Percentiles rank a stretch among this genome's conserved stretches.
These are phyloP conservation scores for Byssochlamys sp. DNA, from an alignment of 2,329 filamentous ascomycete genomes.

Conservation along the genomic window DNA sequence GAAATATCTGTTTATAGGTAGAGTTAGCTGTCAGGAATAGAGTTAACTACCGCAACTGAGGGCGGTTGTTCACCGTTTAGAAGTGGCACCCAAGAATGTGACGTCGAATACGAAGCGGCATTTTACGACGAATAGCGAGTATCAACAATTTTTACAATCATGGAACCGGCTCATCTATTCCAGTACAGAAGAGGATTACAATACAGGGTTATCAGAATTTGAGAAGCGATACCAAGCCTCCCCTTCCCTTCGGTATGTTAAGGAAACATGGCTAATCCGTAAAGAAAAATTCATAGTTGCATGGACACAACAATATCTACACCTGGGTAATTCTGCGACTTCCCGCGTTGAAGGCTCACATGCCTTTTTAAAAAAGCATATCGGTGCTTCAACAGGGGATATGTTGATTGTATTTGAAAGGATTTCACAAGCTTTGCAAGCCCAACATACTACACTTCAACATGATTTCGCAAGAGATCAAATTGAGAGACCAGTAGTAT, in stretches of 20 bases:
- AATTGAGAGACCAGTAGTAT: not conserved
- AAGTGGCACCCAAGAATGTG: no score
- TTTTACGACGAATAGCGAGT: not conserved
- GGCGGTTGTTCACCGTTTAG: no score
- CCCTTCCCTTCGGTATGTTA: conserved; percentile 2
- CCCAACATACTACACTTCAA: not conserved
- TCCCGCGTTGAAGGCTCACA: conserved; percentile 4
- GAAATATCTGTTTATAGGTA: no score
- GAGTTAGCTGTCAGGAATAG: no score
- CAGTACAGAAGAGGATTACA: not conserved
- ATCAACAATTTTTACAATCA: conserved; percentile 1
- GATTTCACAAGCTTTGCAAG: conserved; percentile 2
- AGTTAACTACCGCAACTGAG: no score
- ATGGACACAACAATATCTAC: conserved; percentile 2
- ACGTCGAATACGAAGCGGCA: no score
- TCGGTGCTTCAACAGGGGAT: conserved; percentile 1
- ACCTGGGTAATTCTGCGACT: conserved; percentile 3
- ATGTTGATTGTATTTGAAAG: conserved; percentile 1
- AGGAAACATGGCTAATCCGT: conserved; percentile 5
- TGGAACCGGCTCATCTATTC: conserved; percentile 4
- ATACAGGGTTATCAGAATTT: not conserved
- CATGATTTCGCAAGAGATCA: conserved; percentile 1
- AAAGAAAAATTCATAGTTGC: conserved; percentile 4
- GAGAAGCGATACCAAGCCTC: not conserved
- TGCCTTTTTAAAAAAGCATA: conserved; percentile 4